Conservation (phyloP, 495 filamentous ascomycete species). For the Aspergillus affinis region DNA sequence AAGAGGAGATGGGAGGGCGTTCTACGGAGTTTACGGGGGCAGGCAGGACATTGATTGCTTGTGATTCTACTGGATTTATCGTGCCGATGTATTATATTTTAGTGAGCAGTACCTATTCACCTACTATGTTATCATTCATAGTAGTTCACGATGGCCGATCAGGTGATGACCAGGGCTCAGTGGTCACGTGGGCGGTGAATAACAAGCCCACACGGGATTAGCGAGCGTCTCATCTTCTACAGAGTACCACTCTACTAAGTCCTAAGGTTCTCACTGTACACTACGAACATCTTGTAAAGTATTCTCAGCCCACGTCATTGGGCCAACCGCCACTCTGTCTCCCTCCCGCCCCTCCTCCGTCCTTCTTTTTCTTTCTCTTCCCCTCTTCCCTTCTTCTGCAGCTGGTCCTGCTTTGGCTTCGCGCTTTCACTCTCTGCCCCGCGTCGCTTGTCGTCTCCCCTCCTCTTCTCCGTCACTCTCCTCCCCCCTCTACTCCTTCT, state of each 20-base stretch:
- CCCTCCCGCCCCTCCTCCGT: conserved; percentile 26
- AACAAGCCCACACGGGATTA: not conserved
- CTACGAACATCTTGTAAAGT: not conserved
- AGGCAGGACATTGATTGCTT: not conserved
- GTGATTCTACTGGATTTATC: not conserved
- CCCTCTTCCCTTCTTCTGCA: conserved; percentile 39
- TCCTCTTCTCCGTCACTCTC: conserved; percentile 21
- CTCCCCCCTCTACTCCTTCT: conserved; percentile 28
- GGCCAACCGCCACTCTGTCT: conserved; percentile 42
- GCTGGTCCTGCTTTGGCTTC: conserved; percentile 50
- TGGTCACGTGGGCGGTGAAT: conserved; percentile 24
- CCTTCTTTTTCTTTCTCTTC: conserved; percentile 37
- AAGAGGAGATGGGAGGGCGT: not conserved
- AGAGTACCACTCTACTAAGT: conserved; percentile 10
- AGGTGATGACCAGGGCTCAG: conserved; percentile 11
- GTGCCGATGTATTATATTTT: not conserved
- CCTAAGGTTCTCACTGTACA: not conserved
- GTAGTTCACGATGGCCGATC: too few relatives aligned
- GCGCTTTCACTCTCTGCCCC: conserved; percentile 23
- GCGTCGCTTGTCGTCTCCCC: conserved; percentile 30
- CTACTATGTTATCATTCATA: too few relatives aligned
- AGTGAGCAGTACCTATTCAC: too few relatives aligned
- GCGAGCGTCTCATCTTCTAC: conserved; percentile 6
- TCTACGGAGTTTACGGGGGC: not conserved
- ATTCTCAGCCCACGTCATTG: conserved; percentile 12